phyloP scores from a whole-genome alignment of 257 asterid genomes.

The Ligustrum vulgare region DNA sequence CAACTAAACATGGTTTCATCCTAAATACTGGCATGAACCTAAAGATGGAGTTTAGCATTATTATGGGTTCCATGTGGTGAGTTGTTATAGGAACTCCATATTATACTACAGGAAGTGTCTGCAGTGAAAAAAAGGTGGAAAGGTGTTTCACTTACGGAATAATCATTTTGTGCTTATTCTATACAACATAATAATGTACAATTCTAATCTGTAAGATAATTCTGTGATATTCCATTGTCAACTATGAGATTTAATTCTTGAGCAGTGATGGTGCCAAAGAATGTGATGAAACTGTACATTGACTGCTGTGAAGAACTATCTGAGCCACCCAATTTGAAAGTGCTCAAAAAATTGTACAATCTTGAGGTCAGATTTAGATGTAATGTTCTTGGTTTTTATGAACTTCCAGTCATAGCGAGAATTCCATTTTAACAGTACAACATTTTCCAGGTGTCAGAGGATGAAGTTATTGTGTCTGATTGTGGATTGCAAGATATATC shows the following conservation, averaged over 20 bases:
- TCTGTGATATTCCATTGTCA: conserved; percentile 17
- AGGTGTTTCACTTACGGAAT: not conserved
- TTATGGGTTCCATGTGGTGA: not conserved
- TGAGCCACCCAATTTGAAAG: conserved; percentile 65
- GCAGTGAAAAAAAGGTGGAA: not conserved
- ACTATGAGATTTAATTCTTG: conserved; percentile 21
- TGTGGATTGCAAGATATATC: conserved; percentile 86
- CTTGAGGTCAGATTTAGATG: conserved; percentile 55
- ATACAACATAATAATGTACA: not conserved
- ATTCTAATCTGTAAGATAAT: conserved; percentile 17
- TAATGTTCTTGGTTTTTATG: conserved; percentile 4
- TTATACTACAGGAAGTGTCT: not conserved
- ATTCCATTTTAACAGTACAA: conserved; percentile 24
- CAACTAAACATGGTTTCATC: conserved; percentile 2
- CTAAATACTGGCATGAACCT: conserved; percentile 4
- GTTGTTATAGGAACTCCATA: not conserved
- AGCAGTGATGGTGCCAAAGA: conserved; percentile 82
- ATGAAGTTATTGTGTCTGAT: conserved; percentile 72
- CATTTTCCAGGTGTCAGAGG: conserved; percentile 77
- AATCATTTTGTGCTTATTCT: not conserved
- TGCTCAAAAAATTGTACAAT: conserved; percentile 71
- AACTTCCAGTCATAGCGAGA: conserved; percentile 4
- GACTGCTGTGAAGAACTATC: conserved; percentile 67
- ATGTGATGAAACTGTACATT: conserved; percentile 72
- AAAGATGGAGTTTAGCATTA: conserved; percentile 3